Percentiles rank a stretch among this genome's conserved stretches.
Evolutionary conservation across 2,329 filamentous ascomycete species (phyloP).

Genomic region (Penicillium sp.): DNA sequence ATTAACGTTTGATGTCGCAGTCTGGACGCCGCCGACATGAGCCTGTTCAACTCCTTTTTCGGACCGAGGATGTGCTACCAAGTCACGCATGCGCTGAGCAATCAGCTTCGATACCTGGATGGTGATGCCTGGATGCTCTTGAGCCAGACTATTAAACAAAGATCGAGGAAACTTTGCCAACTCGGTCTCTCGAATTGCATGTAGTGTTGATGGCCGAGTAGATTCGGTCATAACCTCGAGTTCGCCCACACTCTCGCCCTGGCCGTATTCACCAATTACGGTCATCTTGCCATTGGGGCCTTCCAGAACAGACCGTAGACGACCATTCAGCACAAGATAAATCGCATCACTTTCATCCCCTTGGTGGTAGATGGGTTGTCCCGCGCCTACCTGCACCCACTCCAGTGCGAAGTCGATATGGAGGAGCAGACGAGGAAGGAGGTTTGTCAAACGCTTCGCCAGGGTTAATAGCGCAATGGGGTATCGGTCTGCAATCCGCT

Average conservation of each 20-base stretch:
- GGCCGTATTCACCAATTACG: slow-evolving; percentile 88
- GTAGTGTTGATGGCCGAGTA: slow-evolving; percentile 81
- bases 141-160: slow-evolving; percentile 93
- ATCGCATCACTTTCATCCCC: slow-evolving; percentile 97
- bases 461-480: slow-evolving; percentile 91
- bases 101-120: slow-evolving; percentile 99
- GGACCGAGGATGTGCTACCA: slow-evolving; percentile 78
- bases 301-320: slow-evolving; percentile 81
- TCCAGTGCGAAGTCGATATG: slow-evolving; percentile 98
- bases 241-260: slow-evolving; percentile 96
- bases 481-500: slow-evolving; percentile 89
- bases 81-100: slow-evolving; percentile 84
- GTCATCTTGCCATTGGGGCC: slow-evolving; percentile 77
- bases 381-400: slow-evolving; percentile 95
- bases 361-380: slow-evolving; percentile 91
- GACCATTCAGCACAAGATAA: slow-evolving; percentile 94
- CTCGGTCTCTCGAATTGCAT: slow-evolving; percentile 95
- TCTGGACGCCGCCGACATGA: slow-evolving; percentile 51
- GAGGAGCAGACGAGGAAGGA: slow-evolving; percentile 83
- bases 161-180: slow-evolving; percentile 94
- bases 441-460: slow-evolving; percentile 88
- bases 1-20: slow-evolving; percentile 81
- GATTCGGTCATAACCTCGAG: slow-evolving; percentile 96
- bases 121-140: slow-evolving; percentile 96
- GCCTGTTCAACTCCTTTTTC: slow-evolving; percentile 64